phyloP scores from a whole-genome alignment of 257 asterid species.

The Jacaranda copaia region DNA sequence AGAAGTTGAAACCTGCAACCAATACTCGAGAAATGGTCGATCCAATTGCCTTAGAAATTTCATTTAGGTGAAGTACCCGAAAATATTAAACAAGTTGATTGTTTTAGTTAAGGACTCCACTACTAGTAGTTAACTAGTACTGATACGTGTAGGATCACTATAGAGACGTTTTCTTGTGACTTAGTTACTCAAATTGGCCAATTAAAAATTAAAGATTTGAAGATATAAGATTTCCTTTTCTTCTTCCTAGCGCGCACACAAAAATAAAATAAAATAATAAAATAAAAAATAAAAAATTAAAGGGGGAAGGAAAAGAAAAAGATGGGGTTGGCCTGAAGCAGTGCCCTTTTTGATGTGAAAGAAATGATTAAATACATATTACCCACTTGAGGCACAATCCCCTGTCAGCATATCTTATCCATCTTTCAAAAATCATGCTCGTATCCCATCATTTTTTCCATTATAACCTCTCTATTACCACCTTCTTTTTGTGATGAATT shows the following conservation, averaged over 20 bases:
- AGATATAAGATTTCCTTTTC: slow-evolving; percentile 44
- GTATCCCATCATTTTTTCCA: slow-evolving; percentile 43
- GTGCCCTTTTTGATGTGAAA: slow-evolving; percentile 52
- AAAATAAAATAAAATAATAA: no score
- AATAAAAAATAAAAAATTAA: slow-evolving; percentile 16
- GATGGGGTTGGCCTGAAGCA: slow-evolving; percentile 39
- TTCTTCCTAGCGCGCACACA: slow-evolving; percentile 24
- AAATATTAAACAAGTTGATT: background rate
- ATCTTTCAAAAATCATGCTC: slow-evolving; percentile 51
- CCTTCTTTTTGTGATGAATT: background rate
- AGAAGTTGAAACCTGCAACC: slow-evolving; percentile 15
- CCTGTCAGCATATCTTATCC: slow-evolving; percentile 71
- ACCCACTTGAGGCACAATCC: slow-evolving; percentile 64
- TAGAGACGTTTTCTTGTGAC: slow-evolving; percentile 28
- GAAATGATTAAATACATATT: slow-evolving; percentile 63
- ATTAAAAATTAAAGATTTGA: slow-evolving; percentile 44
- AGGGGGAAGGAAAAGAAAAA: slow-evolving; percentile 42
- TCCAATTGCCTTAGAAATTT: no score
- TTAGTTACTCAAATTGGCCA: slow-evolving; percentile 33
- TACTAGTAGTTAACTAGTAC: background rate
- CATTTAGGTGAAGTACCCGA: background rate
- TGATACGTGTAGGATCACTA: background rate
- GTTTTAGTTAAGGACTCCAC: slow-evolving; percentile 19
- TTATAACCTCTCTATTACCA: slow-evolving; percentile 39
- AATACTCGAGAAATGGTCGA: background rate